phyloP scores from a whole-genome alignment of 305 asterid species.

The Solanum hybrid region DNA sequence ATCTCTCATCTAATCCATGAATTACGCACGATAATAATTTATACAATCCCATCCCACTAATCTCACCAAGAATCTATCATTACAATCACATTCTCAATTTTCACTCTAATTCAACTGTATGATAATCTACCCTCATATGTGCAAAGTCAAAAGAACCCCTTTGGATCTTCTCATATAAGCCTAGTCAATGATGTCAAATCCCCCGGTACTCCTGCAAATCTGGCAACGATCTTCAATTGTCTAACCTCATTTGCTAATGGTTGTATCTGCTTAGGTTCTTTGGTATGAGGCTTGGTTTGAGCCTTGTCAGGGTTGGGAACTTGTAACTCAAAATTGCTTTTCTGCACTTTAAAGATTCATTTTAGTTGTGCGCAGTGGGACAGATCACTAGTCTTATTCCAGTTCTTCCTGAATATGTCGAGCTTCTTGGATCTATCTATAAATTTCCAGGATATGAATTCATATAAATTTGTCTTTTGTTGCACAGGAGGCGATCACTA shows the following conservation, averaged over 20 bases:
- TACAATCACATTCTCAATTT: background rate
- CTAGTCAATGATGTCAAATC: background rate
- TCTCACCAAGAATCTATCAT: background rate
- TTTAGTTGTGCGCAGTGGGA: background rate
- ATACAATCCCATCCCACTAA: background rate
- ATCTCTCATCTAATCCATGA: background rate
- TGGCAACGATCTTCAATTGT: background rate
- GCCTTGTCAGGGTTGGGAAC: background rate
- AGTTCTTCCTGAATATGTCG: background rate
- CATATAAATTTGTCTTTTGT: background rate
- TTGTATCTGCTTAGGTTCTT: too few species aligned
- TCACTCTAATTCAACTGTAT: background rate
- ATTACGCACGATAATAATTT: background rate
- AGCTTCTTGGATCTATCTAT: background rate
- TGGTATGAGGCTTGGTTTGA: background rate
- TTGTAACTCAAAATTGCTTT: background rate
- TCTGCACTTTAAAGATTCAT: background rate
- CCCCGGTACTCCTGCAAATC: background rate
- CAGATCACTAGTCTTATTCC: background rate
- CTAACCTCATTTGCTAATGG: background rate
- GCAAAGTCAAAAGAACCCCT: background rate
- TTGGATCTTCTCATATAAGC: background rate
- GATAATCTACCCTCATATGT: background rate
- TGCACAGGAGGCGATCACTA: constrained; percentile 81
- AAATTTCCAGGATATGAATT: background rate